Evolutionary conservation across 2,329 filamentous ascomycete species (phyloP).

Genomic region (Penicillium griseofulvum): DNA sequence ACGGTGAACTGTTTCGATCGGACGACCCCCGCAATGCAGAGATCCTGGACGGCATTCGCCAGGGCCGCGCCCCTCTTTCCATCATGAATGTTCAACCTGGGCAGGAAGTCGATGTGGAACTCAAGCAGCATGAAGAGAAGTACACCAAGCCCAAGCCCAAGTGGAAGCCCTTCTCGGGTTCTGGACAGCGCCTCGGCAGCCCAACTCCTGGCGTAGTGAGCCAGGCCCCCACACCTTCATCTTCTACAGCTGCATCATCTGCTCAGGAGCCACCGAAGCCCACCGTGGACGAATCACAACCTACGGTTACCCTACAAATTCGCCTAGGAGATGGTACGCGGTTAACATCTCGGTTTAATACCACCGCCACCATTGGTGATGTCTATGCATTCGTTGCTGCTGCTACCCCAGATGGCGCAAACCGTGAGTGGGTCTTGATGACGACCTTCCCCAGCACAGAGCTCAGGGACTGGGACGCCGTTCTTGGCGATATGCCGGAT

Average conservation of each 20-base stretch:
- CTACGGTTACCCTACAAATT: conserved; percentile 59
- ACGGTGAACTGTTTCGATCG: conserved; percentile 61
- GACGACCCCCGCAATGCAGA: conserved; percentile 62
- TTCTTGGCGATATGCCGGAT: conserved; percentile 48
- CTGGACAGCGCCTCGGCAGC: conserved; percentile 61
- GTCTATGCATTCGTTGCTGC: conserved; percentile 61
- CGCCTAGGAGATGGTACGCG: conserved; percentile 63
- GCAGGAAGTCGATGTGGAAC: conserved; percentile 64
- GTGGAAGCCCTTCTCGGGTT: conserved; percentile 62
- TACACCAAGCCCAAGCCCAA: conserved; percentile 63
- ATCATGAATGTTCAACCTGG: conserved; percentile 62
- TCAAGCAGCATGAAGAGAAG: conserved; percentile 63
- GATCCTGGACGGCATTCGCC: conserved; percentile 62
- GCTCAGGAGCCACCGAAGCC: conserved; percentile 38
- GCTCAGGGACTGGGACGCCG: conserved; percentile 53
- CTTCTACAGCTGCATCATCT: conserved; percentile 21
- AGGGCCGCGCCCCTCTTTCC: conserved; percentile 60
- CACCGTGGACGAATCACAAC: conserved; percentile 56
- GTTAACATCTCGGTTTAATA: conserved; percentile 62
- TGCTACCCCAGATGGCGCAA: conserved; percentile 49
- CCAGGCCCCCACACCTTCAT: conserved; percentile 32
- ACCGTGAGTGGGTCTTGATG: conserved; percentile 59
- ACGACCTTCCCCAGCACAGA: conserved; percentile 66
- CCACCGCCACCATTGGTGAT: conserved; percentile 62
- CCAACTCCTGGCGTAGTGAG: conserved; percentile 56